Evolutionary conservation across 2,329 filamentous ascomycete genomes (phyloP), one percentile per base, ranked within the genome.

Genomic region (Drechslerella stenobrocha): DNA sequence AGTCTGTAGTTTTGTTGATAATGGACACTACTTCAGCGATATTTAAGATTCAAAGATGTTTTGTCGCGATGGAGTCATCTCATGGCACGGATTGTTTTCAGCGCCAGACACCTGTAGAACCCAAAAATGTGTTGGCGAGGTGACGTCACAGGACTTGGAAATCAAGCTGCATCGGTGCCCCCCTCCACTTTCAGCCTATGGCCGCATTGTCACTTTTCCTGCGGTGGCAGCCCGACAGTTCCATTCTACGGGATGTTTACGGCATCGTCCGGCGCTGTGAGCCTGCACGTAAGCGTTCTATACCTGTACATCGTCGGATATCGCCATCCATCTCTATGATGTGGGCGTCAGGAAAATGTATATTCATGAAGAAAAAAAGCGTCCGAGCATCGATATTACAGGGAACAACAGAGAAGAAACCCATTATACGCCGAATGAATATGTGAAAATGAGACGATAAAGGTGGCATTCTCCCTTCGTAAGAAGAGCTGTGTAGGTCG

Each of bases 381-480:
- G 22, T 35, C 30, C 50, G 58, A 63, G 60, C 57, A 52, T 58
- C 64, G 55, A 61, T 61, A 63, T 63, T 63, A 69, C 63, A 69
- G 58, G 52, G 53, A 67, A 35, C 37, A 56, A 56, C 34, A 40
- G 42, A 48, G 48, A 52, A 60, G 45, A 60, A 40, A 55, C 63
- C 63, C 63, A 67, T 60, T 53, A 50, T 67, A 60, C 63, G 63
- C 63, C 63, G 55, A 60, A 56, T 60, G 63, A 67, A 67, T 60
- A 67, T 67, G 55, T 67, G 55, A 66, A 67, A 67, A 53, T 53
- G 52, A 47, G 51, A 59, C 51, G 45, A 26, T 30, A 66, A 58
- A 53, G 47, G 55, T 40, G 55, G 45, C 44, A 56, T 59, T 59
- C 58, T 30, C 30, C 55, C 51, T 35, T 44, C 30, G 63, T 51